Percentiles rank a stretch among this genome's conserved stretches.
Conservation (phyloP, 768 basidiomycete genomes). For the Lentinula aciculospora region DNA sequence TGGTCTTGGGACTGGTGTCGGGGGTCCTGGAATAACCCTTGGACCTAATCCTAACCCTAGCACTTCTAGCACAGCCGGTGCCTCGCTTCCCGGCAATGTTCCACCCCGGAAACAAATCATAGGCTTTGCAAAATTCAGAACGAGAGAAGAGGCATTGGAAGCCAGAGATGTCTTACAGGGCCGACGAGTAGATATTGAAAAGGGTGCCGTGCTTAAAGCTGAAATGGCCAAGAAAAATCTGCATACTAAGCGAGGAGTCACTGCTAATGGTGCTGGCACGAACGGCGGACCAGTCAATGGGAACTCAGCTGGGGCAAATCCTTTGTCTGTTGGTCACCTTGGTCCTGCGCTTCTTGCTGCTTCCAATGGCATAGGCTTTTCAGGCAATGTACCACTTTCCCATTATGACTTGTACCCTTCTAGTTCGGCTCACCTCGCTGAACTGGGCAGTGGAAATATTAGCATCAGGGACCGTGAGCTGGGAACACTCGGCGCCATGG, state of each 20-base stretch:
- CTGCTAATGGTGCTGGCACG: conserved; percentile 32
- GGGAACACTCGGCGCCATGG: conserved; percentile 41
- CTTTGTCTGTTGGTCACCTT: neutral
- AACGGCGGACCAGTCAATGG: conserved; percentile 12
- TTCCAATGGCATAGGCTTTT: neutral
- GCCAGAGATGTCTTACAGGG: conserved; percentile 90
- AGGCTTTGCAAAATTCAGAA: conserved; percentile 94
- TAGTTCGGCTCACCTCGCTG: conserved; percentile 9
- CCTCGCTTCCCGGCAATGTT: conserved; percentile 12
- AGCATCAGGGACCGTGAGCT: conserved; percentile 42
- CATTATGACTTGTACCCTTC: neutral
- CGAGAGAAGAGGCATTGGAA: conserved; percentile 78
- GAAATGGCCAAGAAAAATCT: conserved; percentile 99
- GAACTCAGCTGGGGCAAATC: neutral
- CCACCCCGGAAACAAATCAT: conserved; percentile 93
- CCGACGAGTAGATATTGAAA: conserved; percentile 85
- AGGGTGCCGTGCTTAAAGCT: conserved; percentile 89
- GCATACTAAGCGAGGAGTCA: conserved; percentile 89
- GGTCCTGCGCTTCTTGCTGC: neutral
- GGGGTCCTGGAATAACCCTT: conserved; percentile 5
- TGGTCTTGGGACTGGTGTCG: neutral
- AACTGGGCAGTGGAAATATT: conserved; percentile 19
- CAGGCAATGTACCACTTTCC: neutral
- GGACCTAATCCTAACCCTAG: conserved; percentile 15
- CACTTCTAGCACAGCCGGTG: neutral